Percentiles rank a stretch among this genome's conserved stretches.
Evolutionary conservation across 768 basidiomycete species (phyloP).

Genomic region (Dentipellis fragilis): DNA sequence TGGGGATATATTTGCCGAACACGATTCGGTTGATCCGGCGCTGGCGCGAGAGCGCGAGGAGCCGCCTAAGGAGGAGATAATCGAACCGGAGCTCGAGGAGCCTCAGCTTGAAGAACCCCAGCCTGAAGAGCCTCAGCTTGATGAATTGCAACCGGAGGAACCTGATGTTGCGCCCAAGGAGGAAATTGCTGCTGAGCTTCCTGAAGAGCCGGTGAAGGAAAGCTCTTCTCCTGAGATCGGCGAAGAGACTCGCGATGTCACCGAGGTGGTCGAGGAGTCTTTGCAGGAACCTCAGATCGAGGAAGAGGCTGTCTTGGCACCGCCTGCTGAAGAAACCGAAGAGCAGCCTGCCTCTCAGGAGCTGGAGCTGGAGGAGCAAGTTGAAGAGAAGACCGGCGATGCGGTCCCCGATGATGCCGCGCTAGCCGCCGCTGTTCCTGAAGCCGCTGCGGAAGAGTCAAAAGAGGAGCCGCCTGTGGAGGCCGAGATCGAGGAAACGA

Average conservation of each 20-base stretch:
- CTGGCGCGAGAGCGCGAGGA: not conserved
- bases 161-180: not conserved
- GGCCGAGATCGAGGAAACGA: constrained; percentile 9
- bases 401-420: not conserved
- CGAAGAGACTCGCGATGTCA: not conserved
- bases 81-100: not conserved
- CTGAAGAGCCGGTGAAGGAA: not conserved
- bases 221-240: not conserved
- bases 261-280: not conserved
- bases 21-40: not conserved
- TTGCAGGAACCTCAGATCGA: not conserved
- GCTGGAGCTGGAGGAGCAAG: not conserved
- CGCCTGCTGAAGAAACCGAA: not conserved
- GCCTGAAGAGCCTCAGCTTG: not conserved
- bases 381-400: not conserved
- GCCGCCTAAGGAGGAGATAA: not conserved
- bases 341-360: not conserved
- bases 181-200: not conserved
- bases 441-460: not conserved
- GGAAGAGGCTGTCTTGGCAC: not conserved
- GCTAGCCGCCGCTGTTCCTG: not conserved
- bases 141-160: not conserved
- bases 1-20: not conserved
- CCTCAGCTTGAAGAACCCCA: not conserved
- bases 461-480: constrained; percentile 4